phyloP scores from a whole-genome alignment of 768 basidiomycete genomes.

The Multifurca ochricompacta region DNA sequence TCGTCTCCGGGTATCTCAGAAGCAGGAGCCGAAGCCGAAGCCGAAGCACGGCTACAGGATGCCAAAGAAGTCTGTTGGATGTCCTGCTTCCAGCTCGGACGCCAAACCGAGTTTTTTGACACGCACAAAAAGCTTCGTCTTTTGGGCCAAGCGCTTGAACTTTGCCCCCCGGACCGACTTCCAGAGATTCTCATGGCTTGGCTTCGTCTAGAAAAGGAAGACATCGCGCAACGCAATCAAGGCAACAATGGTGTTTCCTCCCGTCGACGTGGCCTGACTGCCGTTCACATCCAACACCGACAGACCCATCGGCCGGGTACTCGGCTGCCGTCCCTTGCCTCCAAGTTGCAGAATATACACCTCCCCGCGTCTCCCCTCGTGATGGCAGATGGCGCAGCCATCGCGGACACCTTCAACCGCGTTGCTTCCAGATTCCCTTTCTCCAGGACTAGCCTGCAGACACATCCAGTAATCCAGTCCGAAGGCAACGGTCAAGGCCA shows the following conservation, averaged over 20 bases:
- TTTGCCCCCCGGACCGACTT: slow-evolving; percentile 78
- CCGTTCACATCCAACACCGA: slow-evolving; percentile 11
- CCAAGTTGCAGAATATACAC: slow-evolving; percentile 57
- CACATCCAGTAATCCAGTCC: slow-evolving; percentile 63
- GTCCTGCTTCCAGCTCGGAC: slow-evolving; percentile 80
- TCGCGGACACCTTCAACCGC: slow-evolving; percentile 72
- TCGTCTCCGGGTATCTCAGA: slow-evolving; percentile 26
- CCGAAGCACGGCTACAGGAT: slow-evolving; percentile 41
- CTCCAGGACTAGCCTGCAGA: slow-evolving; percentile 6
- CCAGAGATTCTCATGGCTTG: slow-evolving; percentile 72
- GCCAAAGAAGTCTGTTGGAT: slow-evolving; percentile 85
- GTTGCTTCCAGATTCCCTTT: slow-evolving; percentile 28
- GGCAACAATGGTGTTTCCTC: slow-evolving; percentile 14
- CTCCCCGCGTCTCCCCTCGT: slow-evolving; percentile 63
- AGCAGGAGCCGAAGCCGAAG: no score
- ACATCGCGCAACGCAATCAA: slow-evolving; percentile 44
- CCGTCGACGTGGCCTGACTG: slow-evolving; percentile 24
- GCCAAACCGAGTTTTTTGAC: slow-evolving; percentile 70
- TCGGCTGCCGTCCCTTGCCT: slow-evolving; percentile 39
- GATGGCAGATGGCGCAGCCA: slow-evolving; percentile 68
- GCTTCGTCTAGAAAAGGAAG: slow-evolving; percentile 66
- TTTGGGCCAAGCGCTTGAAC: slow-evolving; percentile 72
- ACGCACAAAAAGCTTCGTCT: slow-evolving; percentile 57
- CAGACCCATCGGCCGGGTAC: slow-evolving; percentile 5
- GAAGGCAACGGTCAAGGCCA: slow-evolving; percentile 32